Evolutionary conservation across 345 rosid species (phyloP), one percentile per base, ranked within the genome.

Genomic region (Capsella bursapastoris): DNA sequence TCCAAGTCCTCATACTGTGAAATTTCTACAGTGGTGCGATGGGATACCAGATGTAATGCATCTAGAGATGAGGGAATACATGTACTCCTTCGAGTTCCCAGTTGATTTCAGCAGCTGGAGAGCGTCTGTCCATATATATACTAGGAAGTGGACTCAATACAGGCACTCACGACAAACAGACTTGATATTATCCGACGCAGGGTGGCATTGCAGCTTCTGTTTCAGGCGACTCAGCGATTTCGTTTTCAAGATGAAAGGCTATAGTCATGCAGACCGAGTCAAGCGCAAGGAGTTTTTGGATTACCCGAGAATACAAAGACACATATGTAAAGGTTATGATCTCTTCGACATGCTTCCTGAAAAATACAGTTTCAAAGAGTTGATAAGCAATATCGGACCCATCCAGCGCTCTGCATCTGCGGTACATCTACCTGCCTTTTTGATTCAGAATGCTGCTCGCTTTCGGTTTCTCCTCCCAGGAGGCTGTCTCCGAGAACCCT

Each of bases 191-290:
- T 81, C 98, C 0, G 95, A 94, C 31, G 95, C 96, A 15, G 97
- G 97, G 13, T 94, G 98, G 97, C 98, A 94, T 75, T 94, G 96
- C 44, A 90, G 98, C 81, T 94, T 91, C 77, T 94, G 96, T 81
- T 91, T 86, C 57, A 79, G 95, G 9, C 75, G 63, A 5, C 86
- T 90, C 12, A 56, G 50, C 6, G 97, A 88, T 7, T 90, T 91
- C n/a, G 87, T 82, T 57, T 87, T 91, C 64, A 91, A 94, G 83
- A 91, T 91, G 95, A 91, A 91, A 16, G 97, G 89, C 34, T 94
- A 90, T 43, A 94, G 98, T 82, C 98, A 94, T 65, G 97, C 99
- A 2, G 90, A 91, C 37, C 84, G 99, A 68, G 99, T 89, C 13
- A 84, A 29, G 61, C 78, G 66, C 51, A 78, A 59, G 28, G 87